Evolutionary conservation across 352 stramenopile genomes (phyloP).

Genomic region (Phytopythium cucurbitacearum): DNA sequence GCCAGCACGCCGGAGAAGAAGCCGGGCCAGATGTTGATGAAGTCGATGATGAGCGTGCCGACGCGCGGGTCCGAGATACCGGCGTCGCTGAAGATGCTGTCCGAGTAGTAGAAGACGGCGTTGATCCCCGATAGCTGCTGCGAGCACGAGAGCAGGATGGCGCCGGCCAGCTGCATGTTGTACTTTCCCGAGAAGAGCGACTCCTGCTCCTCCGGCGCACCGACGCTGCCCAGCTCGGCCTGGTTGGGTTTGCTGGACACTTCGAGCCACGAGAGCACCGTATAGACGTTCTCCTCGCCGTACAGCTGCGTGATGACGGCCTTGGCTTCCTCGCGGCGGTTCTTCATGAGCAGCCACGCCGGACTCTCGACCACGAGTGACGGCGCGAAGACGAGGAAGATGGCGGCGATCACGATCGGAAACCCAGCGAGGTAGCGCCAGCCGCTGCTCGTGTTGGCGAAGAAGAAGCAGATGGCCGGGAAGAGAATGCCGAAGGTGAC

Average conservation of each 20-base stretch:
- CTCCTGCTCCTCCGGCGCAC: conserved; percentile 11
- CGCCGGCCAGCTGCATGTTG: conserved; percentile 11
- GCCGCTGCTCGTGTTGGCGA: conserved; percentile 27
- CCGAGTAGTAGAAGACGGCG: conserved; percentile 20
- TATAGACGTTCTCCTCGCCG: conserved; percentile 20
- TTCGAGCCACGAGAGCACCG: conserved; percentile 20
- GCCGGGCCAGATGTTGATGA: conserved; percentile 27
- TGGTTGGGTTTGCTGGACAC: conserved; percentile 11
- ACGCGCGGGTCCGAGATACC: conserved; percentile 8
- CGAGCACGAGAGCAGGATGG: conserved; percentile 8
- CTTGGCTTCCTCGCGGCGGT: conserved; percentile 15
- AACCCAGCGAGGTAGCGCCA: conserved; percentile 28
- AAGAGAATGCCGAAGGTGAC: conserved; percentile 16
- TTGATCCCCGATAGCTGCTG: conserved; percentile 16
- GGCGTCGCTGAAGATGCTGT: conserved; percentile 2
- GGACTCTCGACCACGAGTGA: conserved; percentile 26
- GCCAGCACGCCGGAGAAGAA: conserved; percentile 19
- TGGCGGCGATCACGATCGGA: conserved; percentile 27
- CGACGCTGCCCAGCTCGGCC: conserved; percentile 12
- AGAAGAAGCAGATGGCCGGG: conserved; percentile 25
- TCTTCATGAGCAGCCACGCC: conserved; percentile 28
- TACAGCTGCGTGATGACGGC: conserved; percentile 19
- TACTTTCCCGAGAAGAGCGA: conserved; percentile 26
- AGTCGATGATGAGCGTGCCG: conserved; percentile 19
- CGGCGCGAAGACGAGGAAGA: conserved; percentile 31